Percentiles rank a stretch among this genome's conserved stretches.
These are phyloP conservation scores for Vachellia pachyceras DNA, from an alignment of 306 rosid genomes.

Conservation along the genomic window DNA sequence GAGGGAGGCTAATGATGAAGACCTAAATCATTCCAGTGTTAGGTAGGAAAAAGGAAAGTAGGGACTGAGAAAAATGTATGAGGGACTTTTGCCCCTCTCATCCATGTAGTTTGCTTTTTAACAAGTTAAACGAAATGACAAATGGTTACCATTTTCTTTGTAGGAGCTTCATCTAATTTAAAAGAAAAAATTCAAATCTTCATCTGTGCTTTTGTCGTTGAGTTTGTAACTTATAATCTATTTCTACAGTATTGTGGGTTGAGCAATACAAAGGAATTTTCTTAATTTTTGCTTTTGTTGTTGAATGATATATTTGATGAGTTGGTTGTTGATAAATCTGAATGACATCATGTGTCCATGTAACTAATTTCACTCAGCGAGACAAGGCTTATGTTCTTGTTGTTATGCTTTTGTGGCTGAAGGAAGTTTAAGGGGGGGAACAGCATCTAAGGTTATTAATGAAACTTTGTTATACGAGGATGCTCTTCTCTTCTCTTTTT, in stretches of 20 bases:
- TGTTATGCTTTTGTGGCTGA: constrained; percentile 18
- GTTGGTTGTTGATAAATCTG: not conserved
- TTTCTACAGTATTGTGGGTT: constrained; percentile 5
- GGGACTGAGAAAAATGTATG: not conserved
- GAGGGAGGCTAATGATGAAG: not conserved
- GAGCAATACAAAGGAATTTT: constrained; percentile 12
- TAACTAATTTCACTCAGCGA: not conserved
- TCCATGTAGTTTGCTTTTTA: not conserved
- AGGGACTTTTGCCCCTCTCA: not conserved
- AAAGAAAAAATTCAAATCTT: not conserved
- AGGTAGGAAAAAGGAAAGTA: not conserved
- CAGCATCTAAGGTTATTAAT: constrained; percentile 11
- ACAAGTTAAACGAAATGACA: not conserved
- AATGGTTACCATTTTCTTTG: not conserved
- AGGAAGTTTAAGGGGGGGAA: constrained; percentile 9
- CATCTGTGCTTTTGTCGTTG: not conserved
- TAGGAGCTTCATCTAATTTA: not conserved
- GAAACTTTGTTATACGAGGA: constrained; percentile 18
- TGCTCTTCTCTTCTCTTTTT: not conserved
- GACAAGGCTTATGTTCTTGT: too few relatives aligned
- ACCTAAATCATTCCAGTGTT: not conserved
- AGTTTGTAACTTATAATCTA: not conserved
- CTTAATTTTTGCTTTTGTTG: constrained; percentile 17
- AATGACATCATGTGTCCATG: not conserved
- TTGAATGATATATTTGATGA: not conserved